Percentiles rank a stretch among this genome's conserved stretches.
Evolutionary conservation across 495 filamentous ascomycete genomes (phyloP).

Genomic region (Aspergillus bertholletiae): DNA sequence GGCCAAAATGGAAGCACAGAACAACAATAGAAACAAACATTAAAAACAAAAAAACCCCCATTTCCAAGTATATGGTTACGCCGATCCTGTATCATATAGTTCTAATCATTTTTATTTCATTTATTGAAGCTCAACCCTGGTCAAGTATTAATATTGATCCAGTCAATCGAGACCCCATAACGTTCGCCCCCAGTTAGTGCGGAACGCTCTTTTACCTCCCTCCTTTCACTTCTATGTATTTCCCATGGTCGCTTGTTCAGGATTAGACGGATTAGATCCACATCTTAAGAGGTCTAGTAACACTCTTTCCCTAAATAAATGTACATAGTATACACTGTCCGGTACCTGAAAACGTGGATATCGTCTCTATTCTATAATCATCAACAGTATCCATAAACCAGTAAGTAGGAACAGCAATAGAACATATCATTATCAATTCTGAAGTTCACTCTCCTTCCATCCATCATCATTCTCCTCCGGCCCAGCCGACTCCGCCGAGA

Average conservation of each 20-base stretch:
- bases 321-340: background rate
- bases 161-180: too few species aligned
- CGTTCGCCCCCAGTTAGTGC: too few species aligned
- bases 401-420: background rate
- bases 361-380: slow-evolving; percentile 5
- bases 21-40: background rate
- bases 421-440: slow-evolving; percentile 25
- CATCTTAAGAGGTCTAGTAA: background rate
- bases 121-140: too few species aligned
- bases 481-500: slow-evolving; percentile 38
- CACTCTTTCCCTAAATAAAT: background rate
- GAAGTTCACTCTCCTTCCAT: slow-evolving; percentile 53
- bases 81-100: too few species aligned
- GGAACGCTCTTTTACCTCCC: too few species aligned
- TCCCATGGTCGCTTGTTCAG: too few species aligned
- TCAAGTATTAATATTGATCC: too few species aligned
- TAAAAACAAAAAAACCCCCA: background rate
- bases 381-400: background rate
- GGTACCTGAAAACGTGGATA: background rate
- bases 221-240: too few species aligned
- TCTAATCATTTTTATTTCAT: too few species aligned
- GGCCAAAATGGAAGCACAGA: slow-evolving; percentile 8
- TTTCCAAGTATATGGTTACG: too few species aligned
- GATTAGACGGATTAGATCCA: background rate
- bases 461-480: slow-evolving; percentile 38